A percentile compares a stretch with the other conserved stretches of the same genome.
These are phyloP conservation scores for Theileria equi DNA, from an alignment of 169 alveolate species.

Conservation along the genomic window DNA sequence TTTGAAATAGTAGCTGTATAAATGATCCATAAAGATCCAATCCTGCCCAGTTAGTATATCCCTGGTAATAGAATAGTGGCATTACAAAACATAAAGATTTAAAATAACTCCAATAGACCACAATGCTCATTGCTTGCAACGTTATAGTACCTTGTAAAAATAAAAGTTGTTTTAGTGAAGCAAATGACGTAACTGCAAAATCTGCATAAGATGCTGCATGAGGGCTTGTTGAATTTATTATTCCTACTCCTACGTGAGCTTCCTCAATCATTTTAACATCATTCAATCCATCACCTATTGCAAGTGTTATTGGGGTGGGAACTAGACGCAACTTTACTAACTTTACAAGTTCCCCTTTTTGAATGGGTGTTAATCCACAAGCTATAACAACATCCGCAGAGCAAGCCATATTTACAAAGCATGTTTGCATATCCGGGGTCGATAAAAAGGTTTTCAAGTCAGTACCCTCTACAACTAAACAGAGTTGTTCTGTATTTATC, in stretches of 20 bases:
- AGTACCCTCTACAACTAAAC: constrained; percentile 65
- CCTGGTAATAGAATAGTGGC: constrained; percentile 57
- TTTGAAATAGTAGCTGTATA: constrained; percentile 18
- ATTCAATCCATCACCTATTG: constrained; percentile 75
- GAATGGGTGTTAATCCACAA: constrained; percentile 65
- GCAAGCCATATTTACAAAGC: constrained; percentile 72
- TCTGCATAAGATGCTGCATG: not conserved
- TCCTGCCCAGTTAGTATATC: constrained; percentile 53
- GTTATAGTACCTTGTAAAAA: constrained; percentile 40
- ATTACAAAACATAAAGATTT: constrained; percentile 17
- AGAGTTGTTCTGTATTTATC: constrained; percentile 58
- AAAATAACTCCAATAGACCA: constrained; percentile 32
- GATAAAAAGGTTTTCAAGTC: constrained; percentile 65
- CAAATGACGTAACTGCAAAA: constrained; percentile 27
- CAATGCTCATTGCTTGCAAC: constrained; percentile 20
- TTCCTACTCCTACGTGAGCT: constrained; percentile 49
- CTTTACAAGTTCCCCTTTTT: constrained; percentile 70
- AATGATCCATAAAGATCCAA: constrained; percentile 47
- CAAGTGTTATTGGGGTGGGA: constrained; percentile 73
- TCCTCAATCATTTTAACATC: constrained; percentile 67
- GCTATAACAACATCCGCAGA: constrained; percentile 72
- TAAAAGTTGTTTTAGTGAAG: constrained; percentile 33
- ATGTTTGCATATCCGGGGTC: constrained; percentile 63
- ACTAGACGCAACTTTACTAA: constrained; percentile 57
- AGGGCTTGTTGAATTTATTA: constrained; percentile 3